Evolutionary conservation across 768 basidiomycete species (phyloP).

Genomic region (Boletus barrowsii): DNA sequence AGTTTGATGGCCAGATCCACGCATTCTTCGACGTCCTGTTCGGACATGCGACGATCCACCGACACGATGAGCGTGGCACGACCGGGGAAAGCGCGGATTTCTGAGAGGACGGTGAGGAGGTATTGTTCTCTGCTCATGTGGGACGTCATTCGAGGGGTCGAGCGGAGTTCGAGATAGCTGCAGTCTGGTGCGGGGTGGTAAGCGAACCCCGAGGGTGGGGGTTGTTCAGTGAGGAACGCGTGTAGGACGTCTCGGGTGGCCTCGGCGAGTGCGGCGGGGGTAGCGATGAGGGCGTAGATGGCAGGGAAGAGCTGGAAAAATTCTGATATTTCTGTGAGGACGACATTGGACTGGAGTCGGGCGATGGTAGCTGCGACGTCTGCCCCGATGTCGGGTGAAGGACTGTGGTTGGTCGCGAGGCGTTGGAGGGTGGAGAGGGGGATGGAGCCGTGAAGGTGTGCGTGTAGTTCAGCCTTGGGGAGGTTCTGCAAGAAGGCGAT

Average conservation of each 20-base stretch:
- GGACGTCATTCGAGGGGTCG: slow-evolving; percentile 61
- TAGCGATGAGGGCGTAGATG: slow-evolving; percentile 75
- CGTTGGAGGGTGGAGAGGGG: slow-evolving; percentile 61
- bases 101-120: slow-evolving; percentile 60
- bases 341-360: slow-evolving; percentile 37
- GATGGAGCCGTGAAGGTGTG: slow-evolving; percentile 83
- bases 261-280: slow-evolving; percentile 47
- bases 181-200: slow-evolving; percentile 48
- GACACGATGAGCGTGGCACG: slow-evolving; percentile 67
- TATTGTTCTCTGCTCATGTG: slow-evolving; percentile 62
- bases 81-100: slow-evolving; percentile 56
- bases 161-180: slow-evolving; percentile 78
- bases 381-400: slow-evolving; percentile 25
- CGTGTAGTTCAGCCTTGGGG: slow-evolving; percentile 84
- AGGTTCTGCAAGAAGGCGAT: slow-evolving; percentile 57
- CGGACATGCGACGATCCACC: slow-evolving; percentile 68
- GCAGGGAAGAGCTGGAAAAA: slow-evolving; percentile 76
- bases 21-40: slow-evolving; percentile 49
- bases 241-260: slow-evolving; percentile 66
- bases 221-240: slow-evolving; percentile 46
- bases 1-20: slow-evolving; percentile 55
- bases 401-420: slow-evolving; percentile 47
- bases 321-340: slow-evolving; percentile 56
- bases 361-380: slow-evolving; percentile 45
- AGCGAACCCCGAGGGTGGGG: slow-evolving; percentile 29